These are phyloP conservation scores for Blechomonas ayalai DNA, from an alignment of 208 protist genomes.

Conservation along the genomic window DNA sequence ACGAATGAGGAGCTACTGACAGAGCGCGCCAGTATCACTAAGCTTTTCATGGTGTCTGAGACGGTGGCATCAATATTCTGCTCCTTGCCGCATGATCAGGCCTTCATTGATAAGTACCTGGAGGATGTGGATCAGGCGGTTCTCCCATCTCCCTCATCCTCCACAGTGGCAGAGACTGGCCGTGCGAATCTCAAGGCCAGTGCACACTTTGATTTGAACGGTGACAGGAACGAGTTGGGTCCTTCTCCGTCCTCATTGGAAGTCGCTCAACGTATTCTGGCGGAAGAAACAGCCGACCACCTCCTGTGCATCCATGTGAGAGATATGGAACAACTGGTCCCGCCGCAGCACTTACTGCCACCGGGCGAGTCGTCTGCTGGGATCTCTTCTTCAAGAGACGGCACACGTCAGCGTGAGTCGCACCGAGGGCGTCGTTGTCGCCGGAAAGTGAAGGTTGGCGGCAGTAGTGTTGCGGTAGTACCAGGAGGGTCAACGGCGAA, in stretches of 20 bases:
- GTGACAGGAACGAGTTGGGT: too few species aligned
- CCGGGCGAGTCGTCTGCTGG: not conserved
- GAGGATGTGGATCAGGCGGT: conserved; percentile 46
- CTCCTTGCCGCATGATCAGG: conserved; percentile 29
- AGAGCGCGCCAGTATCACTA: conserved; percentile 71
- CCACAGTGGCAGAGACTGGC: not conserved
- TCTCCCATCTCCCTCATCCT: not conserved
- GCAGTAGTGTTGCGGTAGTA: not conserved
- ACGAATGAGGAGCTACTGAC: conserved; percentile 45
- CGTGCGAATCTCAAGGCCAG: not conserved
- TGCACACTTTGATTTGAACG: too few species aligned
- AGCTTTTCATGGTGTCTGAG: conserved; percentile 78
- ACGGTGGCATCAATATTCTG: conserved; percentile 67
- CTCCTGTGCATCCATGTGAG: conserved; percentile 70
- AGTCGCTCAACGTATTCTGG: conserved; percentile 45
- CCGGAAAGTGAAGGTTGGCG: not conserved
- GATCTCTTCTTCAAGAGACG: too few species aligned
- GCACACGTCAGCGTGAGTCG: too few species aligned
- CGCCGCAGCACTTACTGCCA: conserved; percentile 43
- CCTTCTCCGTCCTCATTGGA: too few species aligned
- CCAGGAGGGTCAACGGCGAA: not conserved
- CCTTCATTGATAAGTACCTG: conserved; percentile 39
- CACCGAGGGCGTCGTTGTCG: too few species aligned
- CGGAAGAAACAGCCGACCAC: conserved; percentile 61
- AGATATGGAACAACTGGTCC: conserved; percentile 74